Evolutionary conservation across 176 grass and related monocot species (phyloP), one percentile per base, ranked within the genome.

Genomic region (Zea luxurians): DNA sequence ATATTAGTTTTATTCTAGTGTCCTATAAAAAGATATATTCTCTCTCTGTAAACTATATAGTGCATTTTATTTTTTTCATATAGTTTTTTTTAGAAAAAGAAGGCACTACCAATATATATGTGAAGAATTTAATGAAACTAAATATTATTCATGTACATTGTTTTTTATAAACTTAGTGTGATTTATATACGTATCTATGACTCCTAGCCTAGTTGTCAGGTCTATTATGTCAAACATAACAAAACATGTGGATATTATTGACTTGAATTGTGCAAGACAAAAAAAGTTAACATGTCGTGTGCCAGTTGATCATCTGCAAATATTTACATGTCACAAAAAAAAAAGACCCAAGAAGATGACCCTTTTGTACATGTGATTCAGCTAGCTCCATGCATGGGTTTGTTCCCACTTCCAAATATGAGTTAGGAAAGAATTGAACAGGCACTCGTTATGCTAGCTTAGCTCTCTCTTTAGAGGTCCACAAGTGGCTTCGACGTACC

Each of bases 201-300:
- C 43, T 48, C 44, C 48, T 45, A 69, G 66, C 42, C 43, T 20
- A 48, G 6, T 48, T 38, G 6, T 37, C 10, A 10, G 0, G 42
- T 37, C 52, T 27, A 2, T 59, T 16, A 2, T 59, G 78, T 35
- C 52, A 70, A 76, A 70, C 64, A 36, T 61, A 15, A 38, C 4
- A 37, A 57, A 54, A 83, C 7, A 66, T 83, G 13, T 40, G 17
- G 16, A 57, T 40, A 76, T 40, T 40, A 40, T 69, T 38, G 72
- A 76, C 64, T 68, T 8, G 43, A 61, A 50, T 41, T n/a, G 61
- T 60, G 59, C 37, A 48, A 49, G 53, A 61, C 17, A 76, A 69
- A 27, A 27, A 27, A 20, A 60, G 16, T 74, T 57, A 60, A 27
- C 35, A 52, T 70, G 17, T 44, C 2, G 0, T 1, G 0, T 1